A percentile compares a stretch with the other conserved stretches of the same genome.
phyloP scores from a whole-genome alignment of 306 rosid genomes.

The Coriaria nepalensis region DNA sequence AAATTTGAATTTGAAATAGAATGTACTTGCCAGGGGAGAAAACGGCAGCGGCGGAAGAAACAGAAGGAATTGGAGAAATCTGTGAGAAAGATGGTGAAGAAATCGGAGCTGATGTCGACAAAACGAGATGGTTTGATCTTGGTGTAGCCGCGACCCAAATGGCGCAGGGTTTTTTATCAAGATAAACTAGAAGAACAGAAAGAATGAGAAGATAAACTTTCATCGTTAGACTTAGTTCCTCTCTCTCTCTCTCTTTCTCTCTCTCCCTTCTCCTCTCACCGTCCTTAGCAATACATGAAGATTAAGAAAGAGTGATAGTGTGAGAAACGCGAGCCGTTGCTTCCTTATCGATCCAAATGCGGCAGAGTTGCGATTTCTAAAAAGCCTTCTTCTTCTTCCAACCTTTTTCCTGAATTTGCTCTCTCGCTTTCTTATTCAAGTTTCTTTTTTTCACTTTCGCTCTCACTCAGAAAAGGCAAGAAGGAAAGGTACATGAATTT shows the following conservation, averaged over 20 bases:
- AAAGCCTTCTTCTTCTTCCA: too few species aligned
- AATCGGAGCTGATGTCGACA: conserved; percentile 17
- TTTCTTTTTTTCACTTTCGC: too few species aligned
- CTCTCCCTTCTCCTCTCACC: conserved; percentile 9
- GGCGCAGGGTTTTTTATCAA: conserved; percentile 21
- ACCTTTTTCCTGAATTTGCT: too few species aligned
- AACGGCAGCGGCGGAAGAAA: conserved; percentile 43
- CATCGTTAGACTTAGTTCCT: conserved; percentile 19
- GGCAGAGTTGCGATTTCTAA: too few species aligned
- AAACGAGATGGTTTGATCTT: conserved; percentile 20
- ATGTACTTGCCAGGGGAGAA: conserved; percentile 44
- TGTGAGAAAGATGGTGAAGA: conserved; percentile 30
- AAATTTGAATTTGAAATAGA: conserved; percentile 11
- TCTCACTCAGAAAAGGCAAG: too few species aligned
- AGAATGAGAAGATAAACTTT: conserved; percentile 21
- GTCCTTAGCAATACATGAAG: conserved; percentile 19
- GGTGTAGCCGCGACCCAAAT: conserved; percentile 29
- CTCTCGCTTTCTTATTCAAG: too few species aligned
- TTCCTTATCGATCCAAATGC: too few species aligned
- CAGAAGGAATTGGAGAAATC: conserved; percentile 28
- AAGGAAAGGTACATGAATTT: too few species aligned
- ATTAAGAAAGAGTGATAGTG: conserved; percentile 7
- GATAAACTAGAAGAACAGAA: conserved; percentile 16
- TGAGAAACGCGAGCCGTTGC: neutral
- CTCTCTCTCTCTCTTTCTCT: conserved; percentile 18